These are phyloP conservation scores for Fragaria nilgerrensis DNA, from an alignment of 306 rosid genomes.

Conservation along the genomic window DNA sequence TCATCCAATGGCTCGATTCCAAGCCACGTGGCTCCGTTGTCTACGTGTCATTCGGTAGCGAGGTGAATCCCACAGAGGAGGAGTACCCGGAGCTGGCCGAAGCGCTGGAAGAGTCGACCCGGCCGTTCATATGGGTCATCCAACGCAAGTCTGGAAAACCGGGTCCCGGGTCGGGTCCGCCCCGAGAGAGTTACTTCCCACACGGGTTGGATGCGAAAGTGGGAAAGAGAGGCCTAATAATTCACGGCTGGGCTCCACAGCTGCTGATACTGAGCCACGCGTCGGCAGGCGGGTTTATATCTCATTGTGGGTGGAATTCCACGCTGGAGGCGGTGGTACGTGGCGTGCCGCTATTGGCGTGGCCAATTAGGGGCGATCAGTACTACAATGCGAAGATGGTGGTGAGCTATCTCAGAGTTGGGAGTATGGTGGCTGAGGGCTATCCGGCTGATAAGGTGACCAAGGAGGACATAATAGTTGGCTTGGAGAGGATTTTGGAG, in stretches of 20 bases:
- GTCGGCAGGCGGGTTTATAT: constrained; percentile 19
- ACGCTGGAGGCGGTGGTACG: constrained; percentile 10
- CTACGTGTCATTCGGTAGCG: constrained; percentile 13
- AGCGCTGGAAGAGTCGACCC: constrained; percentile 8
- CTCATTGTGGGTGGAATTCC: constrained; percentile 27
- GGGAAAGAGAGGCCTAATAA: constrained; percentile 2
- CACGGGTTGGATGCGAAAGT: constrained; percentile 17
- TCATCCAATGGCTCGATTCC: neutral
- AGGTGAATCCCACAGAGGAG: constrained; percentile 11
- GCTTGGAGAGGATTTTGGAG: constrained; percentile 12
- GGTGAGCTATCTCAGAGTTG: constrained; percentile 11
- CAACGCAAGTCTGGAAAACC: neutral
- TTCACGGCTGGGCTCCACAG: constrained; percentile 22
- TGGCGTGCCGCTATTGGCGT: constrained; percentile 26
- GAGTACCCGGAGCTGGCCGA: constrained; percentile 14
- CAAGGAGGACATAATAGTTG: constrained; percentile 9
- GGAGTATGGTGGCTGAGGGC: neutral
- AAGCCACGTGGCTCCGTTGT: constrained; percentile 12
- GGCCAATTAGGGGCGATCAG: constrained; percentile 30
- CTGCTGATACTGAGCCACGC: constrained; percentile 11
- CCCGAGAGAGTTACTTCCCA: neutral
- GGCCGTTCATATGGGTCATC: constrained; percentile 19
- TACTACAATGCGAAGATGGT: constrained; percentile 24
- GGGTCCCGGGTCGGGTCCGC: neutral
- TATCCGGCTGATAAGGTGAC: neutral